Conservation (phyloP, 129 eudicot genomes). For the Solidago caesia region DNA sequence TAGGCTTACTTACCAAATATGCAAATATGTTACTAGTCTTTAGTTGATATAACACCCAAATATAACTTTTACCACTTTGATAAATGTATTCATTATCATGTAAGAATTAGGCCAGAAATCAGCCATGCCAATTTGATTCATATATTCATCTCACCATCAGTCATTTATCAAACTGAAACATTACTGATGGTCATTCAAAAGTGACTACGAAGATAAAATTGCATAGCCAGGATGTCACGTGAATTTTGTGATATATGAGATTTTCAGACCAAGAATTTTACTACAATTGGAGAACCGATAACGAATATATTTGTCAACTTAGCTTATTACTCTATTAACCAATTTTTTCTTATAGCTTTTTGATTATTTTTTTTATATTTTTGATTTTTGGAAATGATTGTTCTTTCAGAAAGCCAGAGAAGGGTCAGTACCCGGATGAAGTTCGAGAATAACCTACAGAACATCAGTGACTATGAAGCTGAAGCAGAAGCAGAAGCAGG, state of each 20-base stretch:
- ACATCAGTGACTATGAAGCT: constrained; percentile 47
- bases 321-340: constrained; percentile 3
- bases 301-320: not conserved
- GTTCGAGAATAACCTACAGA: constrained; percentile 35
- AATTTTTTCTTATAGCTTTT: not conserved
- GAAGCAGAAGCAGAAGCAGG: constrained; percentile 54
- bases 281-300: not conserved
- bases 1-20: not conserved
- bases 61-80: too few relatives aligned
- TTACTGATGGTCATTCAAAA: not conserved
- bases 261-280: constrained; percentile 1
- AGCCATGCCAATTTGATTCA: not conserved
- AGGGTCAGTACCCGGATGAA: constrained; percentile 51
- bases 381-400: not conserved
- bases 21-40: too few relatives aligned
- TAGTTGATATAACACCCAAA: too few relatives aligned
- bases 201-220: not conserved
- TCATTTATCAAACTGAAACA: not conserved
- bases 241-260: not conserved
- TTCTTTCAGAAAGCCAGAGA: constrained; percentile 53
- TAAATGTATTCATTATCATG: too few relatives aligned
- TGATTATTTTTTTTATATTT: not conserved
- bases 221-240: not conserved
- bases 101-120: not conserved
- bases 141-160: not conserved